Conservation (phyloP, 2,329 filamentous ascomycete species). For the Thielaviopsis ethacetica region DNA sequence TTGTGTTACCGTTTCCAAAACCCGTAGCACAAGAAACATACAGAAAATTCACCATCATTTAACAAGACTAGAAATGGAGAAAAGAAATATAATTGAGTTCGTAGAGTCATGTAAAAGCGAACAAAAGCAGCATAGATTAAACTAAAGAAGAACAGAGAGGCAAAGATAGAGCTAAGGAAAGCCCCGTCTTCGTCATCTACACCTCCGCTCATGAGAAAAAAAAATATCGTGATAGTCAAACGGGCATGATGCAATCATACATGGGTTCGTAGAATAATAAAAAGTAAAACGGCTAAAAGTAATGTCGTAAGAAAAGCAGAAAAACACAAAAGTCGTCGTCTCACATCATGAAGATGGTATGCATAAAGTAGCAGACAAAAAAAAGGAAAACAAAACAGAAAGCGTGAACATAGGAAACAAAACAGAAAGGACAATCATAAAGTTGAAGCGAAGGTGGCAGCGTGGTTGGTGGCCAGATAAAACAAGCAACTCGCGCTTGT, state of each 20-base stretch:
- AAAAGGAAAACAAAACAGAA: constrained; percentile 16
- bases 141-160: background rate
- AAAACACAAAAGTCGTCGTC: constrained; percentile 10
- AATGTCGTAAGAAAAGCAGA: constrained; percentile 15
- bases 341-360: background rate
- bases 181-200: background rate
- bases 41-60: background rate
- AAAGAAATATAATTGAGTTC: background rate
- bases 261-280: constrained; percentile 11
- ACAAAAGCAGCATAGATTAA: background rate
- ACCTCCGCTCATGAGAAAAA: background rate
- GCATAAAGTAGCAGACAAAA: constrained; percentile 11
- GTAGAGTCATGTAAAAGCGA: background rate
- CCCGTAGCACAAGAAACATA: background rate
- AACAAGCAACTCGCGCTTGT: no score
- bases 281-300: background rate
- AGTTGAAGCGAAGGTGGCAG: background rate
- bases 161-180: background rate
- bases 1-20: background rate
- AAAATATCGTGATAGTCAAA: background rate
- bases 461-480: no score
- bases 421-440: background rate
- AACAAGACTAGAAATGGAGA: background rate
- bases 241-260: constrained; percentile 5
- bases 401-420: background rate